Base-by-base conservation (phyloP, 2,329 filamentous ascomycete genomes). In the Aspergillus ochraceus region DNA sequence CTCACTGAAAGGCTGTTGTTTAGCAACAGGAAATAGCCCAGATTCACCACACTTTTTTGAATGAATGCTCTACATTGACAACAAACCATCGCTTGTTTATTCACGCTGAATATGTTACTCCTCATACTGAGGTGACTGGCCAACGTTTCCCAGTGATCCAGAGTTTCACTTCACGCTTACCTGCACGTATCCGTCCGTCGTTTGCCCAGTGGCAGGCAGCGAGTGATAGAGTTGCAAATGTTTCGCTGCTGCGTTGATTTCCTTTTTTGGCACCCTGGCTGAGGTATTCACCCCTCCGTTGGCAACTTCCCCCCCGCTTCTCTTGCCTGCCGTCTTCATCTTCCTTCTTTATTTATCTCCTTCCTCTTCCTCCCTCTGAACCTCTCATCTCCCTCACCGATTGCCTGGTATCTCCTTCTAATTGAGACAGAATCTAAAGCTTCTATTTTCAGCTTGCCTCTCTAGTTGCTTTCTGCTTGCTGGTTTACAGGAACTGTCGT, bases 171-270 rank as follows among this genome's bases (percentile, higher is more conserved):
- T 62, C 32, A 60, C 45, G 5, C 11, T 53, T 26, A 17, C 24
- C 49, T 58, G 60, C 58, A 60, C 46, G 19, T 52, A 50, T 52
- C 58, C 54, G 39, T 46, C 11, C 17, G 36, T 14, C 42, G 49
- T 60, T 59, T 54, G 55, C 29, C 32, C 46, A 39, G 30, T 39
- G 45, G 30, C 54, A 32, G 26, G 26, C 26, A 9, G 26, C 26
- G 26, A 29, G 22, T 36, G 52, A 57, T 45, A 6, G 39, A 20
- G 36, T 49, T 39, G 26, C 47, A 19, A 39, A 49, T 39, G 19
- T 29, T 32, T 22, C 26, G 14, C 17, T 51, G 14, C 17, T 51
- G 2, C 24, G 32, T 42, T n/a, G 36, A 17, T n/a, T 42, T 14
- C 36, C 14, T 42, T 5, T 42, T 17, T 5, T 42, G 36, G 36